A percentile compares a stretch with the other conserved stretches of the same genome.
Conservation (phyloP, 192 early-diverging fungal species). For the Haplosporangium gracile region DNA sequence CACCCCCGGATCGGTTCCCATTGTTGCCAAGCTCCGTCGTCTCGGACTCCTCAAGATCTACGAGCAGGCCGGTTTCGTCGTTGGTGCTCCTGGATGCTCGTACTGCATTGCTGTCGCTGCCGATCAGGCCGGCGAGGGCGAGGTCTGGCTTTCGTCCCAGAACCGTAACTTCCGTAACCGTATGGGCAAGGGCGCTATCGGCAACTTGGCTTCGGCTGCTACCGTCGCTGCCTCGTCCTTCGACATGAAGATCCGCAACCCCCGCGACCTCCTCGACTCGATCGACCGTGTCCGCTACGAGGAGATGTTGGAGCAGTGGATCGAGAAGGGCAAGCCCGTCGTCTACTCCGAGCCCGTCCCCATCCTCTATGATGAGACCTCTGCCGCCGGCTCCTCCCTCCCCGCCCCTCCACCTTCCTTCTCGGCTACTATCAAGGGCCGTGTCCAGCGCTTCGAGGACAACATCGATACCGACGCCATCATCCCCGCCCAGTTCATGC, state of each 20-base stretch:
- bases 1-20: conserved; percentile 83
- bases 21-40: conserved; percentile 81
- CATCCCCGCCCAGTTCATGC: conserved; percentile 85
- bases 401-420: conserved; percentile 49
- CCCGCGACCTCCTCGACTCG: conserved; percentile 72
- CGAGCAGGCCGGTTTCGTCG: conserved; percentile 78
- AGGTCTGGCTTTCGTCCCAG: conserved; percentile 87
- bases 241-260: conserved; percentile 79
- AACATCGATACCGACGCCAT: conserved; percentile 86
- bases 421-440: conserved; percentile 67
- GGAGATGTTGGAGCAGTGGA: conserved; percentile 75
- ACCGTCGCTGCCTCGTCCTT: conserved; percentile 86
- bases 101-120: conserved; percentile 88
- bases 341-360: conserved; percentile 77
- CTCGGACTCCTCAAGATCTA: conserved; percentile 82
- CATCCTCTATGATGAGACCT: conserved; percentile 56
- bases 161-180: conserved; percentile 90
- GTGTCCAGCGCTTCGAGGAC: conserved; percentile 81
- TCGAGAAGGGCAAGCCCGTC: conserved; percentile 72
- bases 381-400: conserved; percentile 3
- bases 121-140: conserved; percentile 81
- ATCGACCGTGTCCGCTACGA: conserved; percentile 75
- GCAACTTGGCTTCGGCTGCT: conserved; percentile 82
- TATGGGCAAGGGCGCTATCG: conserved; percentile 86
- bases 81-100: conserved; percentile 84